Conservation (phyloP, 116 monocot genomes). For the Posidonia oceanica region DNA sequence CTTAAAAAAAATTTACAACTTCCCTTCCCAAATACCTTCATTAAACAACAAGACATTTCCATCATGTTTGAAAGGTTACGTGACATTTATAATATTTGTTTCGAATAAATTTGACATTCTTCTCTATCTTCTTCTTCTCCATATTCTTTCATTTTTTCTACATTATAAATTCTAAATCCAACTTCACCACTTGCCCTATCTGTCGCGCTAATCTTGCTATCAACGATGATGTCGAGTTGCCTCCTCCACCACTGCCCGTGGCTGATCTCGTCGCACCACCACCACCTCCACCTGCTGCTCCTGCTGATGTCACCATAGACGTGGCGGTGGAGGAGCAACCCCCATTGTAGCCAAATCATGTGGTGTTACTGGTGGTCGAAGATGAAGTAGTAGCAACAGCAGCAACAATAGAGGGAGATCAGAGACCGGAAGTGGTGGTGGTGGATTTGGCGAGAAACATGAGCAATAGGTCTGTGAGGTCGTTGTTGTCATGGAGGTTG, state of each 20-base stretch:
- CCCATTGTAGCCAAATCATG: not conserved
- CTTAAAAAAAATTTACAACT: too few species aligned
- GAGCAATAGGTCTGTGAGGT: not conserved
- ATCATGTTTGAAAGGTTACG: too few species aligned
- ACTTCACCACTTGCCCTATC: conserved; percentile 67
- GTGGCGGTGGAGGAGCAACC: not conserved
- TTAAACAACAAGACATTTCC: too few species aligned
- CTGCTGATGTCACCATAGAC: not conserved
- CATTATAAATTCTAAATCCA: too few species aligned
- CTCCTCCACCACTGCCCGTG: not conserved
- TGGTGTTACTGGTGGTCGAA: not conserved
- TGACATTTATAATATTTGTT: too few species aligned
- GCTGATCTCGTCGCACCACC: not conserved
- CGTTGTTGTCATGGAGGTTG: conserved; percentile 1
- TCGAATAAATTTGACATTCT: too few species aligned
- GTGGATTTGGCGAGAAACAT: conserved; percentile 11
- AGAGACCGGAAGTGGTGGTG: not conserved
- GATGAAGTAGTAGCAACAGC: not conserved
- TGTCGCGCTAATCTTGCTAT: conserved; percentile 41
- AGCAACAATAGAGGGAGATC: not conserved
- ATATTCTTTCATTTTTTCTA: too few species aligned
- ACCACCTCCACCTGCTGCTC: not conserved
- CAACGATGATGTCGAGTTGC: conserved; percentile 3
- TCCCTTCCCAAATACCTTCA: too few species aligned
- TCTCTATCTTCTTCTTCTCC: too few species aligned